A percentile compares a stretch with the other conserved stretches of the same genome.
Conservation (phyloP, 305 asterid species). For the Solanum hybrid region DNA sequence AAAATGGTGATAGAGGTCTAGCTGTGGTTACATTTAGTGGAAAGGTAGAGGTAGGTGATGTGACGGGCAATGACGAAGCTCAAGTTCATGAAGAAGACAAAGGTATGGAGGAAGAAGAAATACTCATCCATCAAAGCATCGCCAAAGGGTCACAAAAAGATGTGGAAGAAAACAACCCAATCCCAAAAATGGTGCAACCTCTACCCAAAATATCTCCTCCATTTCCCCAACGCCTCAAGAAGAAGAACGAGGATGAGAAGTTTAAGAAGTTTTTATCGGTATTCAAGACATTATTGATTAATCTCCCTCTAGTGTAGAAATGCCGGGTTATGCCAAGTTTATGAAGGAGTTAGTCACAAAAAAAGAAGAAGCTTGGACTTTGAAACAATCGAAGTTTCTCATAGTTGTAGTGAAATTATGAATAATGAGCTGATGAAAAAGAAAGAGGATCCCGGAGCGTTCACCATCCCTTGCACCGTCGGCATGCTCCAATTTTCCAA, state of each 20-base stretch:
- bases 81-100: background rate
- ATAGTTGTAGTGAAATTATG: background rate
- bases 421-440: no score
- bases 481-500: background rate
- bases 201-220: background rate
- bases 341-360: background rate
- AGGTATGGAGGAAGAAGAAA: background rate
- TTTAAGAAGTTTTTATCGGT: background rate
- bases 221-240: background rate
- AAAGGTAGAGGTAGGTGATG: background rate
- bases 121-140: background rate
- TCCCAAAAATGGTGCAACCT: background rate
- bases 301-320: background rate
- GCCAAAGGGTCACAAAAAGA: background rate
- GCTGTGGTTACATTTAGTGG: background rate
- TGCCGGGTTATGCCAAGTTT: background rate
- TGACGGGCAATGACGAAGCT: background rate
- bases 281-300: background rate
- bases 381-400: background rate
- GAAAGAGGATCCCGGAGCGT: background rate
- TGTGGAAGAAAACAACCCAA: background rate
- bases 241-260: background rate
- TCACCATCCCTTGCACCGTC: background rate
- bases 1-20: background rate
- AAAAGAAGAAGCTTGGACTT: background rate